Base-by-base conservation (phyloP, 257 asterid genomes). In the Solanum infundibuliforme region DNA sequence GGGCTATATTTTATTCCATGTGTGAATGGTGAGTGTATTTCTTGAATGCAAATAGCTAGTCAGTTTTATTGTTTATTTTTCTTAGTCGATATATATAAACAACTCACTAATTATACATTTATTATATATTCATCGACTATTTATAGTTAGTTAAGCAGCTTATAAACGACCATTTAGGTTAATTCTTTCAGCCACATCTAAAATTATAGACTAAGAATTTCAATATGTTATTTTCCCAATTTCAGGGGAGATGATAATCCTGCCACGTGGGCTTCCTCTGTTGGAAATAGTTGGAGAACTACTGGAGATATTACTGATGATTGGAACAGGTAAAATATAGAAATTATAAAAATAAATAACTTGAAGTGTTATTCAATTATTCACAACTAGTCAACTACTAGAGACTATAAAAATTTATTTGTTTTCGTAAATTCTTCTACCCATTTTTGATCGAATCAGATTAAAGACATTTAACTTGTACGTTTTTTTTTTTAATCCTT, bases 221-320 rank as follows among this genome's bases (percentile, higher is more conserved):
- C 13, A 32, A 6, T 46, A 41, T 68, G 43, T 23, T 29, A 60
- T 38, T 83, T 88, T 25, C n/a, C 60, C 25, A 86, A 46, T 88
- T 87, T 31, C 86, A 96, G 99, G 99, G 99, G 99, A 5, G 90
- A 89, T 58, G 96, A 95, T 62, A 95, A 97, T 91, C 99, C 99
- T 48, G 99, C 99, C 27, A 95, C 98, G 52, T 97, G 99, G 99
- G 99, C 96, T 48, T 91, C 90, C 86, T 86, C 93, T 25, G 43
- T 95, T 5, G 98, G 96, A 75, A 95, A 97, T 91, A 97, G 99
- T 86, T 97, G 98, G 99, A 93, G 99, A 90, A 97, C 98, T 36
- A 97, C 98, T 6, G 98, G 98, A 86, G 99, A 97, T 89, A 95
- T 97, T 73, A 55, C 87, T 7, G 99, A 97, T 87, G 87, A 89